phyloP scores from a whole-genome alignment of 331 rosid genomes.

The Quercus phellos region DNA sequence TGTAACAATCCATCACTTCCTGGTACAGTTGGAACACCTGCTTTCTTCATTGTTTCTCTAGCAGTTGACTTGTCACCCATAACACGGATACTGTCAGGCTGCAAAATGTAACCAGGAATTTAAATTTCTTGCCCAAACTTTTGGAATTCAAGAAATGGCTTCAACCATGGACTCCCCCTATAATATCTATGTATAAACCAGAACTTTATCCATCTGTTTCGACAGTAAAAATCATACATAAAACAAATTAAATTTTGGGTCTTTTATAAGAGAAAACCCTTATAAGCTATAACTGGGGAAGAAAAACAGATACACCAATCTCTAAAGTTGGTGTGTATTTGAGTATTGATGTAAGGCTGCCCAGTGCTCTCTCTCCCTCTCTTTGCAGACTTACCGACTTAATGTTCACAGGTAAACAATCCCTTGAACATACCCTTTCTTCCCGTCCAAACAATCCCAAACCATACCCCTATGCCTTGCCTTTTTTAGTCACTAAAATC shows the following conservation, averaged over 20 bases:
- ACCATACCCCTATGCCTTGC: not conserved
- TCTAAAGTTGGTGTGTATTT: too few relatives aligned
- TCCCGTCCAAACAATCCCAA: not conserved
- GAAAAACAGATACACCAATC: too few relatives aligned
- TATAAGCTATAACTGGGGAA: too few relatives aligned
- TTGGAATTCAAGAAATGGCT: not conserved
- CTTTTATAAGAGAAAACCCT: too few relatives aligned
- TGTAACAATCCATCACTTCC: slow-evolving; percentile 79
- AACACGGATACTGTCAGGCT: slow-evolving; percentile 91
- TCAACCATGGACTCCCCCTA: not conserved
- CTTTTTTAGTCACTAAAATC: not conserved
- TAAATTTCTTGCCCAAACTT: slow-evolving; percentile 4
- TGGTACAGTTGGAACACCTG: slow-evolving; percentile 79
- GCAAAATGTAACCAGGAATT: slow-evolving; percentile 32
- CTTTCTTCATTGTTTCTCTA: slow-evolving; percentile 87
- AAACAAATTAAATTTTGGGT: not conserved
- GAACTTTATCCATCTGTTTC: not conserved
- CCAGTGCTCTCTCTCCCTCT: too few relatives aligned
- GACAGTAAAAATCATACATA: not conserved
- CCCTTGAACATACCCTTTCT: not conserved
- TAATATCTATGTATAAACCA: not conserved
- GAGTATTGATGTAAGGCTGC: too few relatives aligned
- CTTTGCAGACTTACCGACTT: not conserved
- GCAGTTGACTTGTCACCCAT: slow-evolving; percentile 99
- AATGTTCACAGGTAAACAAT: too few relatives aligned